Conservation (phyloP, 352 stramenopile genomes). For the Plasmopara muralis region DNA sequence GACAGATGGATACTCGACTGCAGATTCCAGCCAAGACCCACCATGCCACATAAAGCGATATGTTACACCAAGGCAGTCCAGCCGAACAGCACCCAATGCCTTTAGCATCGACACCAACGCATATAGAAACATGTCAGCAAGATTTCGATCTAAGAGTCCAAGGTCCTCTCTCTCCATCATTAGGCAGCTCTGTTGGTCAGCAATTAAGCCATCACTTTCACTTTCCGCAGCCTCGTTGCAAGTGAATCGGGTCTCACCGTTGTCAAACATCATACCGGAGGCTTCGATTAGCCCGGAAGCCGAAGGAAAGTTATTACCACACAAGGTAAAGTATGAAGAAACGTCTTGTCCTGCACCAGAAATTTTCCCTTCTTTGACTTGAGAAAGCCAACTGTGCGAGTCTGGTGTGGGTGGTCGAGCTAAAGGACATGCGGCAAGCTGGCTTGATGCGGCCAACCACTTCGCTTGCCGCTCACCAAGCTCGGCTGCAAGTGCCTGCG, state of each 20-base stretch:
- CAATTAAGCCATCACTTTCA: slow-evolving; percentile 7
- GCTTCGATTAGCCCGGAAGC: slow-evolving; percentile 29
- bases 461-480: slow-evolving; percentile 41
- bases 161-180: slow-evolving; percentile 45
- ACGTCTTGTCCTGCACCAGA: slow-evolving; percentile 60
- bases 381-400: slow-evolving; percentile 65
- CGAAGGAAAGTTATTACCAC: slow-evolving; percentile 21
- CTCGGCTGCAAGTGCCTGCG: slow-evolving; percentile 20
- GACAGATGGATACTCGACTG: slow-evolving; percentile 39
- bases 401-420: slow-evolving; percentile 41
- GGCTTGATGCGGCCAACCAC: slow-evolving; percentile 66
- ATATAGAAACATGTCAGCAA: slow-evolving; percentile 51
- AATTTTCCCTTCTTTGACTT: slow-evolving; percentile 74
- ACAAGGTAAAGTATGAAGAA: slow-evolving; percentile 18
- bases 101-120: slow-evolving; percentile 51
- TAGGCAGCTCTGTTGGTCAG: slow-evolving; percentile 22
- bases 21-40: slow-evolving; percentile 49
- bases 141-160: slow-evolving; percentile 29
- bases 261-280: slow-evolving; percentile 40
- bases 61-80: slow-evolving; percentile 45
- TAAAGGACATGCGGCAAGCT: slow-evolving; percentile 55
- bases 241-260: slow-evolving; percentile 20
- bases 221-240: slow-evolving; percentile 9
- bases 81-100: slow-evolving; percentile 36
- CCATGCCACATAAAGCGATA: slow-evolving; percentile 56